Base-by-base conservation (phyloP, 2,329 filamentous ascomycete genomes). In the Cordyceps militaris region DNA sequence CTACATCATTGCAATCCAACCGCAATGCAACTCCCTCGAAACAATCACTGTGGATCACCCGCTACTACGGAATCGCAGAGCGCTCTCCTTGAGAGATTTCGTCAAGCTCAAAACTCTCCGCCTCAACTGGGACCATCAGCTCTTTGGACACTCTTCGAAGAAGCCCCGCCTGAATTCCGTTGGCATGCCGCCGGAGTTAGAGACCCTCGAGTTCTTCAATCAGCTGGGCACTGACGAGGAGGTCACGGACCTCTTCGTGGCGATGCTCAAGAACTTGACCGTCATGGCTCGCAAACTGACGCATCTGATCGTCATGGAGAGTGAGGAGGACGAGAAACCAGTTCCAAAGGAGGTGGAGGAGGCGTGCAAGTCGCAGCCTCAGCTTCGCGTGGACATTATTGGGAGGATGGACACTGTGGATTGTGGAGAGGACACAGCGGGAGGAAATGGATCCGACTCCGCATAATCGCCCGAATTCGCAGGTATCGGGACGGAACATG, bases 61-160 rank as follows among this genome's bases (percentile, higher is more conserved):
- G 0, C 70, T 69, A 6, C 61, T 79, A 5, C 67, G 63, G 36
- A 71, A 72, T 26, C 66, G 69, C n/a, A 72, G 72, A 16, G 67
- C 77, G 3, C 62, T 79, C 14, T 68, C 74, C 24, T 68, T 79
- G 58, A 67, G 76, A 7, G 74, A 77, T 8, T 79, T 79, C 36
- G 66, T 65, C 4, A 64, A 64, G 0, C 69, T 79, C 21, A 74
- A 69, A 49, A 70, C 70, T 0, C 65, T 79, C 7, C 70, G 73
- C 30, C 48, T 79, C 26, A 75, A 74, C 60, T 76, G 73, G 72
- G 77, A 79, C 62, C 74, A 75, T 44, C 77, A 79, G 60, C 72
- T 79, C 1, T 78, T 78, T 34, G 77, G 77, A 14, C 71, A 70
- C 50, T 69, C 73, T 0, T 71, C 72, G n/a, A 73, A 70, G 59